Conservation (phyloP, 768 basidiomycete genomes). For the Naganishia vaughanmartiniae region DNA sequence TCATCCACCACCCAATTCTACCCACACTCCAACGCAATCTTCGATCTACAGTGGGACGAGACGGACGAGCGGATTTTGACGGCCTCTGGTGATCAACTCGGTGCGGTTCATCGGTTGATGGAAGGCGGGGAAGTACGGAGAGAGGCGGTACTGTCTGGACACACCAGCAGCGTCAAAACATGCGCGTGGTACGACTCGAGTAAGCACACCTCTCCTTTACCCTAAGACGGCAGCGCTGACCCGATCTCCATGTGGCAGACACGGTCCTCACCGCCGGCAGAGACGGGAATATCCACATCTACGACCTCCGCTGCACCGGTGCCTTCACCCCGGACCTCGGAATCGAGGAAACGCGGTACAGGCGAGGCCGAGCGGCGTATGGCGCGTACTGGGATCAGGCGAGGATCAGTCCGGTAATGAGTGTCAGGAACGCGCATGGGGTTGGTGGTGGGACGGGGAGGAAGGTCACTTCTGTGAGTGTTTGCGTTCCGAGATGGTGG, state of each 20-base stretch:
- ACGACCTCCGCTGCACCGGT: constrained; percentile 39
- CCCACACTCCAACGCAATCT: constrained; percentile 47
- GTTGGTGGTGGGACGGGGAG: constrained; percentile 28
- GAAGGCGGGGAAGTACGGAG: background rate
- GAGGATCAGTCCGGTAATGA: constrained; percentile 37
- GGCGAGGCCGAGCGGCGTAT: background rate
- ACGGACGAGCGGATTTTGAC: constrained; percentile 44
- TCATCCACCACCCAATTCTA: background rate
- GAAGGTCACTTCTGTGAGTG: constrained; percentile 20
- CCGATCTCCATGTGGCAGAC: background rate
- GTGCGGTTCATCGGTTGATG: background rate
- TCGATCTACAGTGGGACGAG: constrained; percentile 47
- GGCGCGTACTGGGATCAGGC: constrained; percentile 12
- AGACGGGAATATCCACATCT: constrained; percentile 50
- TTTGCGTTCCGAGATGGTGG: constrained; percentile 27
- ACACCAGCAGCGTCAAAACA: constrained; percentile 46
- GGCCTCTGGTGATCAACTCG: constrained; percentile 42
- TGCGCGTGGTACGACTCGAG: constrained; percentile 43
- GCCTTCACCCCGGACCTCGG: background rate
- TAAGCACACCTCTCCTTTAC: background rate
- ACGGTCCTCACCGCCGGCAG: constrained; percentile 44
- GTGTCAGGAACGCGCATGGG: constrained; percentile 42
- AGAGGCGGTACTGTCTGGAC: constrained; percentile 42
- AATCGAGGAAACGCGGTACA: background rate
- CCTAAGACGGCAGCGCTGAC: background rate